Conservation (phyloP, 2,329 filamentous ascomycete genomes). For the Colletotrichum musae region DNA sequence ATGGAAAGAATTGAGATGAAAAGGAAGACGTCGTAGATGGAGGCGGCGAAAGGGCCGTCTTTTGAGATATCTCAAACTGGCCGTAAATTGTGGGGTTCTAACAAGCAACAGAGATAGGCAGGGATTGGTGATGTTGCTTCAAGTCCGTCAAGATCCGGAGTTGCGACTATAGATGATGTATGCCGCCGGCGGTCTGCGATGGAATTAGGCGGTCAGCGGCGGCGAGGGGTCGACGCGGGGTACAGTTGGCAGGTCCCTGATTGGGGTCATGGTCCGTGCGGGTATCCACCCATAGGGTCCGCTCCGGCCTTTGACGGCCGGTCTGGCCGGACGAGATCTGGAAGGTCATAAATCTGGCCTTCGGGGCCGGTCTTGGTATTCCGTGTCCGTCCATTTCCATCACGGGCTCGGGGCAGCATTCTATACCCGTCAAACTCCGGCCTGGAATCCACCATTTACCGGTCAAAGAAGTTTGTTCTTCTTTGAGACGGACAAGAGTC, state of each 20-base stretch:
- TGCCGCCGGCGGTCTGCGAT: slow-evolving; percentile 29
- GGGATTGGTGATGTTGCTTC: slow-evolving; percentile 21
- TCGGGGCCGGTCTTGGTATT: not conserved
- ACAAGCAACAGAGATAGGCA: slow-evolving; percentile 11
- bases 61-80: slow-evolving; percentile 7
- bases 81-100: slow-evolving; percentile 15
- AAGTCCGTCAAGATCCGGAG: slow-evolving; percentile 20
- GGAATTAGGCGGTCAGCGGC: slow-evolving; percentile 31
- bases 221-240: slow-evolving; percentile 21
- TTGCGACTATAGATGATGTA: not conserved
- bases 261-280: slow-evolving; percentile 28
- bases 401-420: not conserved
- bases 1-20: not conserved
- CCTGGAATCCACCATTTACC: not conserved
- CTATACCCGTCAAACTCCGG: not conserved
- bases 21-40: not conserved
- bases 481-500: too few relatives aligned
- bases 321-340: slow-evolving; percentile 11
- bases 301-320: slow-evolving; percentile 4
- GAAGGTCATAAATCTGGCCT: not conserved
- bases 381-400: not conserved
- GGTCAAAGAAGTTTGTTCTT: too few relatives aligned
- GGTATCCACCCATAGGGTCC: not conserved
- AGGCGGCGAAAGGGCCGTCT: not conserved
- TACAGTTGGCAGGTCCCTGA: too few relatives aligned